Evolutionary conservation across 352 stramenopile species (phyloP).

Genomic region (Phytophthora boehmeriae): DNA sequence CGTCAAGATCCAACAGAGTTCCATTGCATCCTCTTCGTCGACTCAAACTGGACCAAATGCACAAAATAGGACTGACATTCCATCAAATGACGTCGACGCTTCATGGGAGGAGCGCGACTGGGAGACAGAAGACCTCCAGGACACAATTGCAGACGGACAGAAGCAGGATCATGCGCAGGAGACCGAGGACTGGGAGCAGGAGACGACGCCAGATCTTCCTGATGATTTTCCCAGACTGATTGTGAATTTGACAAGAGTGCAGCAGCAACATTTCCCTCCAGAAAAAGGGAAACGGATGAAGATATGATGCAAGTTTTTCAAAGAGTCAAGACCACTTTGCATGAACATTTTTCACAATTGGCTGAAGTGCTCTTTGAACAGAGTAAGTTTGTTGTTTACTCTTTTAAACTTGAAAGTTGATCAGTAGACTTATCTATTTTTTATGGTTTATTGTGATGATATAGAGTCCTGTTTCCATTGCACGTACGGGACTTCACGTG

Average conservation of each 20-base stretch:
- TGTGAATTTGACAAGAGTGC: slow-evolving; percentile 65
- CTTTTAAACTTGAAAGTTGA: slow-evolving; percentile 8
- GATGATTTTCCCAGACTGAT: slow-evolving; percentile 77
- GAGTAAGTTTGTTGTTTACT: slow-evolving; percentile 29
- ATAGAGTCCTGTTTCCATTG: slow-evolving; percentile 72
- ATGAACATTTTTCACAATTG: slow-evolving; percentile 64
- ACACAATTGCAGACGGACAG: background rate
- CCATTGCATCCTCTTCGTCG: background rate
- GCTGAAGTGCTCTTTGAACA: slow-evolving; percentile 75
- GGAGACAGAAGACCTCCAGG: slow-evolving; percentile 16
- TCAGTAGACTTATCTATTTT: no score
- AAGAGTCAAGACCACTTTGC: slow-evolving; percentile 55
- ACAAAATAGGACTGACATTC: slow-evolving; percentile 17
- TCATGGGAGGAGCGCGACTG: slow-evolving; percentile 62
- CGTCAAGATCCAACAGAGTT: background rate
- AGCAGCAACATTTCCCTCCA: slow-evolving; percentile 56
- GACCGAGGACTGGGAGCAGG: slow-evolving; percentile 44
- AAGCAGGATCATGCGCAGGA: slow-evolving; percentile 2
- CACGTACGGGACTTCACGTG: slow-evolving; percentile 61
- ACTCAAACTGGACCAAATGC: background rate
- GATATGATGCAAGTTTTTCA: slow-evolving; percentile 46
- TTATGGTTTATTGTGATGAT: background rate
- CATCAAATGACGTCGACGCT: slow-evolving; percentile 11
- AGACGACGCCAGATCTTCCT: slow-evolving; percentile 43
- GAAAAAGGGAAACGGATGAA: slow-evolving; percentile 26